Evolutionary conservation across 2,329 filamentous ascomycete genomes (phyloP).

Genomic region (Emmonsiellopsis sp.): DNA sequence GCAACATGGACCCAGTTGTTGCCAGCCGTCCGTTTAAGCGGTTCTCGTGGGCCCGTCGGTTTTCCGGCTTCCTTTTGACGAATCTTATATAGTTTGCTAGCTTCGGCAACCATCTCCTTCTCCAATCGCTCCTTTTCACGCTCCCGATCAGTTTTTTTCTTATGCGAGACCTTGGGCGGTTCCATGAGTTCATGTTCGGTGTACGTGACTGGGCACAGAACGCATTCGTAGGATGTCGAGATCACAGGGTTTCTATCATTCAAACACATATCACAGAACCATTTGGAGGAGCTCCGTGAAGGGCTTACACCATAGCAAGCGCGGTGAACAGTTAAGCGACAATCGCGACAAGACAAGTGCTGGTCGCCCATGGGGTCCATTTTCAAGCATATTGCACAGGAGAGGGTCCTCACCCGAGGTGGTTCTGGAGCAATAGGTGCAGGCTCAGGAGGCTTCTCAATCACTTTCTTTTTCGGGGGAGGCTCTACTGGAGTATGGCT

Average conservation of each 20-base stretch:
- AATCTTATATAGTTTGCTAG: conserved; percentile 71
- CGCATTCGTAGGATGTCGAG: conserved; percentile 90
- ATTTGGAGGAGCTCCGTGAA: conserved; percentile 60
- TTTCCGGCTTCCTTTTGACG: conserved; percentile 77
- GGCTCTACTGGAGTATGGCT: conserved; percentile 35
- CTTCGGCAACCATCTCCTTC: conserved; percentile 69
- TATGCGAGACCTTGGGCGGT: conserved; percentile 63
- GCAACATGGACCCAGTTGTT: conserved; percentile 98
- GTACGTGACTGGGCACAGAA: conserved; percentile 74
- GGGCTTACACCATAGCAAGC: conserved; percentile 84
- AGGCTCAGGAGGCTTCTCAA: conserved; percentile 47
- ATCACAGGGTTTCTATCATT: conserved; percentile 89
- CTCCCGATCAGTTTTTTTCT: conserved; percentile 90
- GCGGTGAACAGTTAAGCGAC: conserved; percentile 82
- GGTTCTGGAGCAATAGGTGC: conserved; percentile 62
- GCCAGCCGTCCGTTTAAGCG: conserved; percentile 84
- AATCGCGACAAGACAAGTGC: conserved; percentile 73
- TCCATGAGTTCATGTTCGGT: conserved; percentile 80
- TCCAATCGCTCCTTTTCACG: conserved; percentile 80
- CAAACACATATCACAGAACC: conserved; percentile 90
- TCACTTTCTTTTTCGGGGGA: conserved; percentile 53
- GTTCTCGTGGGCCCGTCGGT: conserved; percentile 74
- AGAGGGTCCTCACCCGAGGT: conserved; percentile 67
- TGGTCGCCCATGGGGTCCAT: conserved; percentile 63
- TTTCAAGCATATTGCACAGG: conserved; percentile 75